Evolutionary conservation across 1,284 basidiomycete genomes (phyloP).

Genomic region (Cryptococcus sp.): DNA sequence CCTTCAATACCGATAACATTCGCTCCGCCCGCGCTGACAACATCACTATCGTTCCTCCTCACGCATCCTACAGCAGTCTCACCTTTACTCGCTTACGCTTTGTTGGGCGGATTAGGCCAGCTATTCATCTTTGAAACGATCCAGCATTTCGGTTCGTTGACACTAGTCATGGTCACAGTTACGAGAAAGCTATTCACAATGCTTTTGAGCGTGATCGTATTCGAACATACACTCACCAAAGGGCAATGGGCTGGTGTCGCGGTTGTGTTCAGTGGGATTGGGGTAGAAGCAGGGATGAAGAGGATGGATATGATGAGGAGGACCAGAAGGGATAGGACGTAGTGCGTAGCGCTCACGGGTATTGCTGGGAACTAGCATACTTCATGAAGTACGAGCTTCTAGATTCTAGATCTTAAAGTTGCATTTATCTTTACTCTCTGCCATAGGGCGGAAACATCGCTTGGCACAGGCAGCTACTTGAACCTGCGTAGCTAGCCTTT

Average conservation of each 20-base stretch:
- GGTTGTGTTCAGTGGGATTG: conserved; percentile 91
- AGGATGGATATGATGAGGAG: conserved; percentile 35
- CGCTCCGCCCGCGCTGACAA: conserved; percentile 66
- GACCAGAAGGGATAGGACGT: conserved; percentile 29
- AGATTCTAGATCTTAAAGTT: no score
- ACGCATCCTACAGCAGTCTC: conserved; percentile 74
- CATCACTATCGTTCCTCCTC: conserved; percentile 72
- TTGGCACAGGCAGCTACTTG: no score
- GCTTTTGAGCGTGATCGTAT: conserved; percentile 90
- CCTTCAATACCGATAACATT: conserved; percentile 48
- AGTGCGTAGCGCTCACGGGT: background rate
- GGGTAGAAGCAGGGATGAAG: conserved; percentile 87
- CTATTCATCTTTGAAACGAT: conserved; percentile 98
- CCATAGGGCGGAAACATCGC: no score
- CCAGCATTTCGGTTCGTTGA: conserved; percentile 91
- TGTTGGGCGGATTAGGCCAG: conserved; percentile 91
- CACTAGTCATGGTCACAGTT: conserved; percentile 88
- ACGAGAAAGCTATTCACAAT: conserved; percentile 99
- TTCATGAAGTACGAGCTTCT: no score
- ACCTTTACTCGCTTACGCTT: conserved; percentile 80
- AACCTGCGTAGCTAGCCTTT: no score
- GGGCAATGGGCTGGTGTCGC: conserved; percentile 91
- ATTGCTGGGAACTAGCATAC: no score
- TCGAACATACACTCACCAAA: conserved; percentile 77
- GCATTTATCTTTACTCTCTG: no score